A percentile compares a stretch with the other conserved stretches of the same genome.
phyloP scores from a whole-genome alignment of 2,329 filamentous ascomycete genomes.

The Aspergillus fructus region DNA sequence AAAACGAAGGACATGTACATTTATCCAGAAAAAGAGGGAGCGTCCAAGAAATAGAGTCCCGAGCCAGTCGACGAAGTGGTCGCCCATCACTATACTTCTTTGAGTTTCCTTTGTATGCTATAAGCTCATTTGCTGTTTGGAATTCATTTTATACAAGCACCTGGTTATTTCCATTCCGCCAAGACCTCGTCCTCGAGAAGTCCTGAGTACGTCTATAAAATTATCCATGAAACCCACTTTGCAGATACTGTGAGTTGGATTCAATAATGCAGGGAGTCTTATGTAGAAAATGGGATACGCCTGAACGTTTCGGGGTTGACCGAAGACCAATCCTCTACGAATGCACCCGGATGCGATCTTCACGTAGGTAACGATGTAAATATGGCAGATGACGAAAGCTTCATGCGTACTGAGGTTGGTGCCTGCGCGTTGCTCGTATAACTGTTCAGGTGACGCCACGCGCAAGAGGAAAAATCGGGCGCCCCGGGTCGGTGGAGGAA shows the following conservation, averaged over 20 bases:
- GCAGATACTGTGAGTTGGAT: neutral
- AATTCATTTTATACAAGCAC: neutral
- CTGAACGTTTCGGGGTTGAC: too few species aligned
- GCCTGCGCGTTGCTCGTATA: neutral
- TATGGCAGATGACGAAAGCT: neutral
- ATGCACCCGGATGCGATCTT: neutral
- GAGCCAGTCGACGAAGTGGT: conserved; percentile 22
- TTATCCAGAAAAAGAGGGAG: conserved; percentile 21
- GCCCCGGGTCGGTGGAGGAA: neutral
- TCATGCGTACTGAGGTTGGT: neutral
- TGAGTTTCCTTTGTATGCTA: conserved; percentile 18
- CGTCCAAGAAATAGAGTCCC: conserved; percentile 12
- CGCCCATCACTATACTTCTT: conserved; percentile 15
- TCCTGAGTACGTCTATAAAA: neutral
- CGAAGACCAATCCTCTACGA: neutral
- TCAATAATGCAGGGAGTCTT: too few species aligned
- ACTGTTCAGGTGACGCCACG: neutral
- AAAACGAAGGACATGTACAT: conserved; percentile 31
- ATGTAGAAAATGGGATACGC: too few species aligned
- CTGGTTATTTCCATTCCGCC: neutral
- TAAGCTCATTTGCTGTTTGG: neutral
- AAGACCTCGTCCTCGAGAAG: neutral
- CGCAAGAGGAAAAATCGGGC: neutral
- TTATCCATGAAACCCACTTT: neutral
- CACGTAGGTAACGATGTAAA: neutral